Percentiles rank a stretch among this genome's conserved stretches.
These are phyloP conservation scores for Cladosporium halotolerans DNA, from an alignment of 2,329 filamentous ascomycete genomes.

Conservation along the genomic window DNA sequence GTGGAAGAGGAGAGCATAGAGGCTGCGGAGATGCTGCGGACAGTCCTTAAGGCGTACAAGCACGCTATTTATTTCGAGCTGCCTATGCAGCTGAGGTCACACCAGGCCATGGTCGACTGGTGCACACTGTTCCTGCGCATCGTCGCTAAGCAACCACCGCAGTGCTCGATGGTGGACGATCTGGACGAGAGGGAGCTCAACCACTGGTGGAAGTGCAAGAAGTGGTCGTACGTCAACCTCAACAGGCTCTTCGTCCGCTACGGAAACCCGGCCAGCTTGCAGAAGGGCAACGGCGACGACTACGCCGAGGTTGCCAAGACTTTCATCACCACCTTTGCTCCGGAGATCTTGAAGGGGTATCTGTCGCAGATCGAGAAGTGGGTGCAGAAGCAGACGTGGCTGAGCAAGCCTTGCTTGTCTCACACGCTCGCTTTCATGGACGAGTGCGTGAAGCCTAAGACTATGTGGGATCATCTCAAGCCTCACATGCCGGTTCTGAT, in stretches of 20 bases:
- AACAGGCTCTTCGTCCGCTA: constrained; percentile 93
- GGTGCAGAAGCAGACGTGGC: constrained; percentile 89
- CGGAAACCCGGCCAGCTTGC: constrained; percentile 73
- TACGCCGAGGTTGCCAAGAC: constrained; percentile 79
- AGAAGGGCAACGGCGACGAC: constrained; percentile 67
- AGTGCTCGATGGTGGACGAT: constrained; percentile 71
- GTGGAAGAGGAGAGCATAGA: constrained; percentile 88
- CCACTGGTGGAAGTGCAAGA: constrained; percentile 99
- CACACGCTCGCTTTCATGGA: constrained; percentile 94
- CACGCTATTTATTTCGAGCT: constrained; percentile 95
- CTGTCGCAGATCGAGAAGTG: constrained; percentile 93
- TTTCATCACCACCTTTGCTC: constrained; percentile 86
- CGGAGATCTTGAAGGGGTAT: constrained; percentile 93
- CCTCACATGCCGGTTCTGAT: constrained; percentile 89
- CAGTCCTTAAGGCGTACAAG: constrained; percentile 94
- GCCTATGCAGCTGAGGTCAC: constrained; percentile 67
- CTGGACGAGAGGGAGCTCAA: constrained; percentile 82
- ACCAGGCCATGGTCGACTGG: constrained; percentile 85
- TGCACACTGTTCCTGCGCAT: constrained; percentile 90
- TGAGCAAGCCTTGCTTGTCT: constrained; percentile 88
- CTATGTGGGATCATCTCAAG: constrained; percentile 92
- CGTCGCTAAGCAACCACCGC: constrained; percentile 76
- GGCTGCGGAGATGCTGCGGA: constrained; percentile 92
- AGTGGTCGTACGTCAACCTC: constrained; percentile 97
- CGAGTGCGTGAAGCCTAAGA: constrained; percentile 93